Percentiles rank a stretch among this genome's conserved stretches.
Evolutionary conservation across 495 filamentous ascomycete species (phyloP).

Genomic region (Penicillium longicatenatum): DNA sequence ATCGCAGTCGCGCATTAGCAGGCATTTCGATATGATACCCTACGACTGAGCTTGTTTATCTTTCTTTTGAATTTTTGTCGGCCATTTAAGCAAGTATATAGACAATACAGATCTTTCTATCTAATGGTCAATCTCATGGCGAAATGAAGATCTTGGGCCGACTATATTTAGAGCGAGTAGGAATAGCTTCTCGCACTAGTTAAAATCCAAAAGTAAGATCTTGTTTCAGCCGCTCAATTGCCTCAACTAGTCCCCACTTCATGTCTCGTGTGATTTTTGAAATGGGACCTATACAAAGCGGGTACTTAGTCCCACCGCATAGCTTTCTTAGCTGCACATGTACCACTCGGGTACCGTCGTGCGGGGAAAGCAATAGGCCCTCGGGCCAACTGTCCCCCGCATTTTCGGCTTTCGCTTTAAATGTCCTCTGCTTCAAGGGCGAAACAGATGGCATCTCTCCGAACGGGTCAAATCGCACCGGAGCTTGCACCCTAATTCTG

Average conservation of each 20-base stretch:
- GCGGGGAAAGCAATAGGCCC: slow-evolving; percentile 22
- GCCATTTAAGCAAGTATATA: slow-evolving; percentile 22
- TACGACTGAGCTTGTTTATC: slow-evolving; percentile 45
- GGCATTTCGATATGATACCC: slow-evolving; percentile 56
- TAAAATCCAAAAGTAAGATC: slow-evolving; percentile 1
- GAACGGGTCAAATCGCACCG: slow-evolving; percentile 5
- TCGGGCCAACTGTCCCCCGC: slow-evolving; percentile 14
- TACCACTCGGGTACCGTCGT: slow-evolving; percentile 11
- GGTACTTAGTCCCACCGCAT: slow-evolving; percentile 1
- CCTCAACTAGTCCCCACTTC: background rate
- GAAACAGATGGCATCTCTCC: background rate
- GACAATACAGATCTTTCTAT: slow-evolving; percentile 21
- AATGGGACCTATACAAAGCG: background rate
- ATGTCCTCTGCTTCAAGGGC: background rate
- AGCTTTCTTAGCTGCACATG: background rate
- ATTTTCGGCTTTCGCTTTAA: slow-evolving; percentile 5
- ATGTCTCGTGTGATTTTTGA: background rate
- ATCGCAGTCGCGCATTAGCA: slow-evolving; percentile 52
- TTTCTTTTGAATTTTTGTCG: slow-evolving; percentile 18
- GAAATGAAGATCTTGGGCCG: background rate
- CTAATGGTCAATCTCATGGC: background rate
- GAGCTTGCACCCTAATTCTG: background rate
- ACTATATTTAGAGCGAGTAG: too few species aligned
- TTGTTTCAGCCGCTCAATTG: slow-evolving; percentile 12
- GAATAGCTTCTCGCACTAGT: background rate